Evolutionary conservation across 495 filamentous ascomycete genomes (phyloP), one percentile per base, ranked within the genome.

Genomic region (Aspergillus asperescens): DNA sequence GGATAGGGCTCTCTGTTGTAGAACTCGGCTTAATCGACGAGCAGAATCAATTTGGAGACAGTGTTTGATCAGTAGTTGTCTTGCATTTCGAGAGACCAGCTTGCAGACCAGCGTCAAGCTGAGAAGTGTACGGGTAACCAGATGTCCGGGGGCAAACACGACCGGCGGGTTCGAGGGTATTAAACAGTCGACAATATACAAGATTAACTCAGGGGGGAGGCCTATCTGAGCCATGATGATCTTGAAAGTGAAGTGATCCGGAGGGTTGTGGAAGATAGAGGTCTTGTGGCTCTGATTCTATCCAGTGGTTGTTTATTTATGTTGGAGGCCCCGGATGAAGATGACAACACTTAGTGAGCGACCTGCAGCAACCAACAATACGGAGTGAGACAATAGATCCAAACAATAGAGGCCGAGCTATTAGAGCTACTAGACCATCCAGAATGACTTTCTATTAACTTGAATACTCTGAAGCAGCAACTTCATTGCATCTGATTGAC

Each of bases 1-100:
- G 37, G 50, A 20, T 28, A 50, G 35, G 16, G 19, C 27, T 4
- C 35, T 15, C 3, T 23, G 13, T 0, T 27, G 5, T 5, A 58
- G 35, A 15, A 63, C 25, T 5, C 41, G 20, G 8, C 40, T 19
- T 0, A 64, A 43, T 13, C 44, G 48, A 12, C 28, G 1, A 0
- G 28, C 31, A n/a, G 51, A 49, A 29, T 67, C 43, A 12, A 70
- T 55, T 29, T 62, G 52, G 9, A 65, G 46, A 50, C 64, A 70
- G 39, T 62, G 54, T 13, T 52, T 54, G 19, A 62, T 50, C 6
- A 70, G 59, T 7, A 61, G 58, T 15, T 42, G 51, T 13, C 23
- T 52, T 2, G 67, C 62, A n/a, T 41, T 40, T 34, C 39, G 49
- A 31, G 59, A 56, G 7, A 57, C 61, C 15, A 55, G 45, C 23